These are phyloP conservation scores for Corynespora cassiicola DNA, from an alignment of 2,329 filamentous ascomycete species.

Conservation along the genomic window DNA sequence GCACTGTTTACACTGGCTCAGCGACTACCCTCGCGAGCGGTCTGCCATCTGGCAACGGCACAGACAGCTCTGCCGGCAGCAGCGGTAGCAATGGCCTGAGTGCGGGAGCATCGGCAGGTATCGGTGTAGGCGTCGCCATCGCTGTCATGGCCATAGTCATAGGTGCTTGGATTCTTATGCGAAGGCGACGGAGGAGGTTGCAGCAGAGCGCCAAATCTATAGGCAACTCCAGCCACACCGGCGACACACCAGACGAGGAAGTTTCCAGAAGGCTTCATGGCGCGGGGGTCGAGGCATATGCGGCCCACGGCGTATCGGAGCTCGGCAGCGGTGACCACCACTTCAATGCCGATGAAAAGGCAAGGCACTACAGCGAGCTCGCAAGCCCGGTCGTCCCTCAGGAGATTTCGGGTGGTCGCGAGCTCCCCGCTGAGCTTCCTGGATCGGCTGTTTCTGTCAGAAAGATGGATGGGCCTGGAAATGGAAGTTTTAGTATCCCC, in stretches of 20 bases:
- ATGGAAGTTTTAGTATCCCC: too few relatives aligned
- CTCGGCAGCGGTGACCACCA: too few relatives aligned
- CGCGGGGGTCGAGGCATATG: background rate
- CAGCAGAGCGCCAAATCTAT: slow-evolving; percentile 8
- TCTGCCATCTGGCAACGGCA: slow-evolving; percentile 5
- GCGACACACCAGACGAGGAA: slow-evolving; percentile 20
- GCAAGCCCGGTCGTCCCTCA: slow-evolving; percentile 13
- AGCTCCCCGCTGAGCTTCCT: slow-evolving; percentile 17
- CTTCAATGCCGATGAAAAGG: too few relatives aligned
- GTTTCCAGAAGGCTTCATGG: slow-evolving; percentile 8
- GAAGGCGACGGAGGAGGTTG: slow-evolving; percentile 11
- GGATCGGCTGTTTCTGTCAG: slow-evolving; percentile 13
- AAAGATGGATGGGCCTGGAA: slow-evolving; percentile 3
- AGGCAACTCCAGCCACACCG: background rate
- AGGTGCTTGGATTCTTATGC: slow-evolving; percentile 17
- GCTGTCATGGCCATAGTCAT: slow-evolving; percentile 15
- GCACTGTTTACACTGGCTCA: slow-evolving; percentile 6
- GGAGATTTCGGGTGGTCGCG: slow-evolving; percentile 11
- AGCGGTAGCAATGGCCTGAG: slow-evolving; percentile 8
- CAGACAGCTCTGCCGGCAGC: background rate
- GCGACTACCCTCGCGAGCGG: slow-evolving; percentile 6
- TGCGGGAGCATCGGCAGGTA: slow-evolving; percentile 18
- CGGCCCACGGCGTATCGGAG: too few relatives aligned
- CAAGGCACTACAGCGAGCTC: slow-evolving; percentile 14
- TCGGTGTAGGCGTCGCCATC: slow-evolving; percentile 23